Base-by-base conservation (phyloP, 1,139 yeast genomes). In the Oligophagozyma castellii region DNA sequence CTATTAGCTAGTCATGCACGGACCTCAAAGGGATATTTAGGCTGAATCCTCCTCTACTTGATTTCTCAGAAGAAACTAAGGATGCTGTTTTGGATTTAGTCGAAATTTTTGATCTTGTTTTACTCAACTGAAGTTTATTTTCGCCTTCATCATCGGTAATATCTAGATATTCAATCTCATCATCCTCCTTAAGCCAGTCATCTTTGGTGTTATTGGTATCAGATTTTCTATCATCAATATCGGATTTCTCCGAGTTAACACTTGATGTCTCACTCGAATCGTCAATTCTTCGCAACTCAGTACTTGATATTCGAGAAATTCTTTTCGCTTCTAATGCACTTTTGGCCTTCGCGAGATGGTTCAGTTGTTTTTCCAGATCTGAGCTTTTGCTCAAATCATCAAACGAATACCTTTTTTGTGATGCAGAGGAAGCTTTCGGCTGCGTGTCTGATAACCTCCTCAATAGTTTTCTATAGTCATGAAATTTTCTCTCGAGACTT, bases 401-500 rank as follows among this genome's bases (percentile, higher is more conserved):
- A 18, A 7, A 18, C 13, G 14, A 4, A 5, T 25, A 19, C 24
- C 23, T 22, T 23, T 27, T 27, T 28, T 27, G 5, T 22, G 14
- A 27, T 21, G 14, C 26, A 24, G 24, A 31, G 11, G 20, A 19
- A 18, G 28, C 22, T n/a, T 29, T 15, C 12, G 34, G 16, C 13
- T 29, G 29, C n/a, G 25, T 27, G 13, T 35, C 40, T 12, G 32
- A 36, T 22, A 44, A 32, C 20, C 38, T 38, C 15, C 43, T 33
- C 26, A 49, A 38, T 6, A 38, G 40, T 15, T 36, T 41, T 27
- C 42, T 42, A 31, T 48, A 51, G 24, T 35, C 42, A 7, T 42
- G 42, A 11, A 51, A 38, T 32, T 48, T 46, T 23, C 35, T 40
- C 29, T 52, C 55, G 22, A 52, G 31, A 12, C 39, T 37, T 29